Percentiles rank a stretch among this genome's conserved stretches.
Conservation (phyloP, 352 stramenopile species). For the Globisporangium ultimum region DNA sequence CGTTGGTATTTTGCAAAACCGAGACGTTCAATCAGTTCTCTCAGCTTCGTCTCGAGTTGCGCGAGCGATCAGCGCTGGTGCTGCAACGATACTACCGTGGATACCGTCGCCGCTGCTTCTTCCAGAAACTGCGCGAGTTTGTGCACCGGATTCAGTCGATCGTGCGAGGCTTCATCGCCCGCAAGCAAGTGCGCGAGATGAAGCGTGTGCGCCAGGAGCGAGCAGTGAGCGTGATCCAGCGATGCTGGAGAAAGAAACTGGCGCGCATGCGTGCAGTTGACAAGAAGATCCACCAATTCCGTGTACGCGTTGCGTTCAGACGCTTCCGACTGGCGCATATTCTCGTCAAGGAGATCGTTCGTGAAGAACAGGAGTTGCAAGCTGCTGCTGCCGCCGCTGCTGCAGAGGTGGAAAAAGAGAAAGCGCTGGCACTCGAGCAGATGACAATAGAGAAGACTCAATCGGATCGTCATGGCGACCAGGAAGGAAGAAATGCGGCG, state of each 20-base stretch:
- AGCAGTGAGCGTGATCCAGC: constrained; percentile 30
- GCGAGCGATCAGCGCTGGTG: constrained; percentile 27
- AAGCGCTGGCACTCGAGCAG: not conserved
- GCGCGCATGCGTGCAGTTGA: constrained; percentile 16
- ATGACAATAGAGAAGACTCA: not conserved
- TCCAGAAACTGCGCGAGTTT: constrained; percentile 30
- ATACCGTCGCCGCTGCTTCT: constrained; percentile 33
- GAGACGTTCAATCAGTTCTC: constrained; percentile 52
- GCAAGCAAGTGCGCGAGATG: constrained; percentile 28
- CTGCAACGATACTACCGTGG: constrained; percentile 48
- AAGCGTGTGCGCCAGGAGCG: constrained; percentile 25
- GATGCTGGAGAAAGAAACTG: constrained; percentile 20
- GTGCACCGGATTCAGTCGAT: constrained; percentile 38
- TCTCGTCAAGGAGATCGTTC: not conserved
- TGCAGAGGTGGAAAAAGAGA: constrained; percentile 1
- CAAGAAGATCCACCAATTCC: constrained; percentile 29
- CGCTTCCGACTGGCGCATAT: constrained; percentile 20
- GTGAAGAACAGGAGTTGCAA: not conserved
- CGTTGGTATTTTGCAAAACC: constrained; percentile 64
- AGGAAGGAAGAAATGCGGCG: not conserved
- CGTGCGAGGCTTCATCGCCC: constrained; percentile 39
- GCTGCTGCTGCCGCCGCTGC: not conserved
- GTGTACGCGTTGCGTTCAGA: constrained; percentile 25
- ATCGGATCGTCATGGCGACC: not conserved
- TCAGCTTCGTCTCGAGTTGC: constrained; percentile 39